Percentiles rank a stretch among this genome's conserved stretches.
Conservation (phyloP, 257 asterid species). For the Jacaranda copaia region DNA sequence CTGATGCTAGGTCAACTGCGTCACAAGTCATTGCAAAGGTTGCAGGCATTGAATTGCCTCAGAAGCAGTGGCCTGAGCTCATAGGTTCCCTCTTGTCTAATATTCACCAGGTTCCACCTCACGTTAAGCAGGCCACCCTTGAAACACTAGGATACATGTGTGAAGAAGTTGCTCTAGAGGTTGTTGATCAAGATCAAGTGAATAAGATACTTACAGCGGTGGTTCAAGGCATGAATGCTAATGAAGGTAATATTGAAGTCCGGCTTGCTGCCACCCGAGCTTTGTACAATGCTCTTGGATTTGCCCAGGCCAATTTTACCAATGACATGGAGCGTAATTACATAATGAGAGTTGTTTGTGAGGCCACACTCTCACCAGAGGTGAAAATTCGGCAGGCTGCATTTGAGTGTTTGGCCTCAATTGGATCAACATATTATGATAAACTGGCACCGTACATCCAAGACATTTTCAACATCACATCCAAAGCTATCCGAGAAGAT, state of each 20-base stretch:
- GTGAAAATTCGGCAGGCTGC: constrained; percentile 64
- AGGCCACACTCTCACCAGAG: constrained; percentile 59
- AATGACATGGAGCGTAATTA: constrained; percentile 67
- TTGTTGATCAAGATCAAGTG: constrained; percentile 64
- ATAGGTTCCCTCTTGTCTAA: constrained; percentile 56
- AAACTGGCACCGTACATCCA: constrained; percentile 61
- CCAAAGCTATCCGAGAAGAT: constrained; percentile 67
- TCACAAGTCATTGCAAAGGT: constrained; percentile 69
- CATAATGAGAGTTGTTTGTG: constrained; percentile 70
- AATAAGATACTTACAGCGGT: constrained; percentile 67
- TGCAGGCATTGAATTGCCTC: constrained; percentile 69
- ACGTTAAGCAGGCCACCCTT: constrained; percentile 64
- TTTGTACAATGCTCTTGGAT: constrained; percentile 64
- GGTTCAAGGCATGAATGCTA: constrained; percentile 65
- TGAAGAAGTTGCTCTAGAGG: constrained; percentile 65
- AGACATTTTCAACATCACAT: constrained; percentile 62
- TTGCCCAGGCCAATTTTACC: constrained; percentile 64
- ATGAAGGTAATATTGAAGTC: constrained; percentile 57
- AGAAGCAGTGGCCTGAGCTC: constrained; percentile 67
- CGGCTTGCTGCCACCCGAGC: constrained; percentile 64
- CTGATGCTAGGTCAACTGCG: constrained; percentile 67
- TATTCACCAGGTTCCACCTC: constrained; percentile 58
- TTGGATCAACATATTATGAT: constrained; percentile 61
- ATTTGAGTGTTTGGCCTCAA: constrained; percentile 61
- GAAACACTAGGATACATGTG: constrained; percentile 67